Conservation (phyloP, 2,329 filamentous ascomycete species). For the Arthrobotrys pseudoclavata region DNA sequence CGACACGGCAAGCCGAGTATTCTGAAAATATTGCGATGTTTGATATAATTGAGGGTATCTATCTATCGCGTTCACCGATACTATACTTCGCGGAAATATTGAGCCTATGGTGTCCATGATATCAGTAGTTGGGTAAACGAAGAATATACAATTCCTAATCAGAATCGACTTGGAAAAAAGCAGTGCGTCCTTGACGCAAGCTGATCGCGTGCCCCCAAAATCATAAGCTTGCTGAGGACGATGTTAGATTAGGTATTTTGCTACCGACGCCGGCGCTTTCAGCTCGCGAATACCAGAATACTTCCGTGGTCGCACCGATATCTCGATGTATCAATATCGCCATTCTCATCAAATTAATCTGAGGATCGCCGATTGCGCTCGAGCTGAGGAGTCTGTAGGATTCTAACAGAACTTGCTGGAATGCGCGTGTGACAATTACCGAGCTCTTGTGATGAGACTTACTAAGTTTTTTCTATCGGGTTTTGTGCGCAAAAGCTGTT, state of each 20-base stretch:
- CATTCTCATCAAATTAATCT: background rate
- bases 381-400: slow-evolving; percentile 10
- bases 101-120: background rate
- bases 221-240: background rate
- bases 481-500: slow-evolving; percentile 11
- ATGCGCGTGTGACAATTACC: slow-evolving; percentile 4
- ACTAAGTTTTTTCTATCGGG: slow-evolving; percentile 16
- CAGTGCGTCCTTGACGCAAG: background rate
- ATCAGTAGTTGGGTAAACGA: background rate
- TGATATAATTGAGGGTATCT: background rate
- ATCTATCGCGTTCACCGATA: background rate
- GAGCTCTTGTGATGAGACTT: slow-evolving; percentile 7
- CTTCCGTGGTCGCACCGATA: background rate
- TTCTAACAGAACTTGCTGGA: slow-evolving; percentile 10
- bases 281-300: background rate
- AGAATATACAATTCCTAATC: background rate
- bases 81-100: background rate
- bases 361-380: slow-evolving; percentile 15
- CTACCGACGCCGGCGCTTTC: background rate
- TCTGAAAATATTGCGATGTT: too few relatives aligned
- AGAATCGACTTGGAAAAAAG: background rate
- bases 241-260: background rate
- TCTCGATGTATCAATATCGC: background rate
- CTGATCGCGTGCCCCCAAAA: background rate
- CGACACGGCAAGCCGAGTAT: too few relatives aligned